Percentiles rank a stretch among this genome's conserved stretches.
Conservation (phyloP, 2,329 filamentous ascomycete genomes). For the Alternaria burnsii region DNA sequence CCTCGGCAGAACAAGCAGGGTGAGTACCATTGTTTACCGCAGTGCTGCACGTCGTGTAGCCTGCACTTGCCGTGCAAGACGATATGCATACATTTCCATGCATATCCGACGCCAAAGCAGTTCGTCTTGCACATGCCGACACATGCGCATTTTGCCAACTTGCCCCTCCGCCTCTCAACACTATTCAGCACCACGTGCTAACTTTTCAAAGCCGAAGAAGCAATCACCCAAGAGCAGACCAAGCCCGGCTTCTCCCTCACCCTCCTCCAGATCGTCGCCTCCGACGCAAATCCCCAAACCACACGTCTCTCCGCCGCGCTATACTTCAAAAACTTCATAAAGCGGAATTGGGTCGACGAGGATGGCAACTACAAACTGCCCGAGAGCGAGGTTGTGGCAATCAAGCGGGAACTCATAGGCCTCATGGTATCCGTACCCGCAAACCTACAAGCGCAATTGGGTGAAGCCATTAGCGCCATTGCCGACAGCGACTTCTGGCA, state of each 20-base stretch:
- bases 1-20: conserved; percentile 89
- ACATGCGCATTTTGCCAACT: background rate
- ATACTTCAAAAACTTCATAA: conserved; percentile 99
- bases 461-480: conserved; percentile 95
- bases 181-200: conserved; percentile 16
- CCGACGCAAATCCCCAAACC: conserved; percentile 73
- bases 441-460: conserved; percentile 89
- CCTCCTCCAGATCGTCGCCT: conserved; percentile 89
- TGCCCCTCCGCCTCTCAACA: conserved; percentile 5
- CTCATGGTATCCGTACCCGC: conserved; percentile 93
- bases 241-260: conserved; percentile 86
- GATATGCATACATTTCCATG: background rate
- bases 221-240: conserved; percentile 78
- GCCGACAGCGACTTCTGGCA: conserved; percentile 98
- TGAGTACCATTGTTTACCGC: conserved; percentile 54
- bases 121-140: too few relatives aligned
- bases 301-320: conserved; percentile 88
- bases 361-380: conserved; percentile 93
- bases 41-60: conserved; percentile 11
- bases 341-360: conserved; percentile 92
- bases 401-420: conserved; percentile 94
- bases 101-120: too few relatives aligned
- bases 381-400: conserved; percentile 80
- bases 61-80: background rate
- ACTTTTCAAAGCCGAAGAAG: conserved; percentile 73